Base-by-base conservation (phyloP, 2,329 filamentous ascomycete genomes). In the Bipolaris bicolor region DNA sequence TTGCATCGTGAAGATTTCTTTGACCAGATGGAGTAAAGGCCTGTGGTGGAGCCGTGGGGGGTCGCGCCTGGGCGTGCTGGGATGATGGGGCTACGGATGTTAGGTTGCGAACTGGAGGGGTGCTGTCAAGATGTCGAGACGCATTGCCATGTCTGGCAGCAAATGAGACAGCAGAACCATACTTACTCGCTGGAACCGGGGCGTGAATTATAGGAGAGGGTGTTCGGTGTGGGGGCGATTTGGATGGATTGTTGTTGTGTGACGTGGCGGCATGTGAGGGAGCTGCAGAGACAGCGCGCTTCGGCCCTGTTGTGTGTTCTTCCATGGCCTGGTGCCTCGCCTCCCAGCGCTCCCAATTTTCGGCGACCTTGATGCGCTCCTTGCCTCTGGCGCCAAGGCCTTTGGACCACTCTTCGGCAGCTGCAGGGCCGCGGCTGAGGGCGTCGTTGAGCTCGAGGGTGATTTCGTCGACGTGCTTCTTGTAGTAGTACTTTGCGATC, bases 321-420 rank as follows among this genome's bases (percentile, higher is more conserved):
- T 60, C 61, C 64, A 67, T 65, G 60, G 63, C 67, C 41, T 69
- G 69, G 50, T 73, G 61, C 59, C 76, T 77, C 44, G 81, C 76
- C 61, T 88, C 86, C 86, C 89, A 94, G 67, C 87, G 88, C 71
- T 92, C 90, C 88, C 90, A 94, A 48, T 89, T 85, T 26, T 85
- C 82, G 29, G 85, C 82, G 70, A 90, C 86, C 10, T 80, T 81
- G 64, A 86, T 83, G 47, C 81, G 77, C 57, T 86, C 81, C 65
- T 84, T 85, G 9, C 90, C 89, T 56, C 85, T 82, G 26, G 78
- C 79, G 41, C 87, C 84, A 3, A 95, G 82, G 9, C 90, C 90
- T 75, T 93, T 93, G 29, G 87, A 80, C 90, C 91, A 95, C 73
- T 93, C 90, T 64, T 91, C 88, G 3, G 84, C 83, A 10, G 88